Percentiles rank a stretch among this genome's conserved stretches.
phyloP scores from a whole-genome alignment of 495 filamentous ascomycete genomes.

The Annulohypoxylon nitens region DNA sequence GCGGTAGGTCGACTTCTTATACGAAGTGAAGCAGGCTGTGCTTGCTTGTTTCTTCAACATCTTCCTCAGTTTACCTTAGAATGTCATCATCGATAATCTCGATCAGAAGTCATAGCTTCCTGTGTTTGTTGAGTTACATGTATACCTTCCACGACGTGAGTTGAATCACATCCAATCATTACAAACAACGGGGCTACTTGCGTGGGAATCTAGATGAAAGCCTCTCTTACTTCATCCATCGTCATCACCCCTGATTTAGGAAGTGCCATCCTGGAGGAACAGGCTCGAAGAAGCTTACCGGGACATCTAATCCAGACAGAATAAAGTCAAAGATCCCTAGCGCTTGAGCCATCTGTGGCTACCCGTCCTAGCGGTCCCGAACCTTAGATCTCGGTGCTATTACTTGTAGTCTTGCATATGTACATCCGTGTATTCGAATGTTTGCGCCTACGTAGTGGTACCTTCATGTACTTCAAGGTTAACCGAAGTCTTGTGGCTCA shows the following conservation, averaged over 20 bases:
- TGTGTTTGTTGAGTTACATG: conserved; percentile 18
- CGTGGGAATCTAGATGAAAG: conserved; percentile 16
- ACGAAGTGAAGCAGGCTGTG: conserved; percentile 13
- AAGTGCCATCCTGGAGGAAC: conserved; percentile 22
- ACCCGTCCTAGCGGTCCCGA: conserved; percentile 9
- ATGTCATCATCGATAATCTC: conserved; percentile 45
- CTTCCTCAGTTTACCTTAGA: conserved; percentile 27
- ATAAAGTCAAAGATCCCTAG: conserved; percentile 10
- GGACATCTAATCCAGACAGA: conserved; percentile 19
- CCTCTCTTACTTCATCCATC: conserved; percentile 47
- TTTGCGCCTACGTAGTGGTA: background rate
- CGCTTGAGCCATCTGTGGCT: conserved; percentile 12
- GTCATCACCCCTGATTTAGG: conserved; percentile 42
- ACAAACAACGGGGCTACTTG: conserved; percentile 8
- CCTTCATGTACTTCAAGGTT: background rate
- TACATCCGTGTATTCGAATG: background rate
- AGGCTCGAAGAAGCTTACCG: conserved; percentile 31
- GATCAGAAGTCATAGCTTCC: conserved; percentile 33
- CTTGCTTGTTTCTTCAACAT: conserved; percentile 19
- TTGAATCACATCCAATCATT: conserved; percentile 32
- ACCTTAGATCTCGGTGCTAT: background rate
- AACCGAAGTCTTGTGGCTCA: conserved; percentile 18
- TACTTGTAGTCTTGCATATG: background rate
- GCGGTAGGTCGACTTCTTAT: conserved; percentile 27
- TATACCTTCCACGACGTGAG: conserved; percentile 22